phyloP scores from a whole-genome alignment of 768 basidiomycete genomes.

The Mycena filopes region DNA sequence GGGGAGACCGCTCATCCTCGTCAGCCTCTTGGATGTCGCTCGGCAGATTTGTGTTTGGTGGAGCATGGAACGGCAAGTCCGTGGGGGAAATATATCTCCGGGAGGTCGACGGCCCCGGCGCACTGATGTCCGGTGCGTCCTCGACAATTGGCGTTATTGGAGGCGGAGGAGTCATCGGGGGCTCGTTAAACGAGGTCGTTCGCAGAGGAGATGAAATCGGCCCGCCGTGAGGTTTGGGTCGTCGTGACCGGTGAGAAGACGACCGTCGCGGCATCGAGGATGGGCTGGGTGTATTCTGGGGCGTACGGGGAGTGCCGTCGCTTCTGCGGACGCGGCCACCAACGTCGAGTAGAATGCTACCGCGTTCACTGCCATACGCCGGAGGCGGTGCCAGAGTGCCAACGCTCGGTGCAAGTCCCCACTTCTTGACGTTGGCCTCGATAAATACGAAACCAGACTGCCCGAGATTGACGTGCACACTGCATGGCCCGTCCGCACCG shows the following conservation, averaged over 20 bases:
- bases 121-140: slow-evolving; percentile 56
- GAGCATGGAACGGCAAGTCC: slow-evolving; percentile 69
- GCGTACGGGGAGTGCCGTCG: slow-evolving; percentile 53
- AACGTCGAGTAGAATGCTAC: slow-evolving; percentile 94
- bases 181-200: slow-evolving; percentile 55
- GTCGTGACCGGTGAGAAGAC: slow-evolving; percentile 67
- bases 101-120: slow-evolving; percentile 61
- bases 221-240: slow-evolving; percentile 63
- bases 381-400: slow-evolving; percentile 98
- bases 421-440: slow-evolving; percentile 99
- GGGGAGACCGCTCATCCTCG: slow-evolving; percentile 39
- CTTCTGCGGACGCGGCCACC: slow-evolving; percentile 66
- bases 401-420: slow-evolving; percentile 97
- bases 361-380: slow-evolving; percentile 96
- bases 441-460: slow-evolving; percentile 99
- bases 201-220: slow-evolving; percentile 75
- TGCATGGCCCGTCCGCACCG: slow-evolving; percentile 96
- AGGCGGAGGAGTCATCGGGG: slow-evolving; percentile 63
- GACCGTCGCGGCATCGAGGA: slow-evolving; percentile 56
- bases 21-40: slow-evolving; percentile 40
- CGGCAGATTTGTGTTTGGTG: slow-evolving; percentile 60
- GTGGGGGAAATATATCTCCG: slow-evolving; percentile 70
- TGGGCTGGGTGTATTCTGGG: slow-evolving; percentile 53
- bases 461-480: slow-evolving; percentile 96
- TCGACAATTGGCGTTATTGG: slow-evolving; percentile 87